Percentiles rank a stretch among this genome's conserved stretches.
phyloP scores from a whole-genome alignment of 2,329 filamentous ascomycete species.

The Talaromyces sp. region DNA sequence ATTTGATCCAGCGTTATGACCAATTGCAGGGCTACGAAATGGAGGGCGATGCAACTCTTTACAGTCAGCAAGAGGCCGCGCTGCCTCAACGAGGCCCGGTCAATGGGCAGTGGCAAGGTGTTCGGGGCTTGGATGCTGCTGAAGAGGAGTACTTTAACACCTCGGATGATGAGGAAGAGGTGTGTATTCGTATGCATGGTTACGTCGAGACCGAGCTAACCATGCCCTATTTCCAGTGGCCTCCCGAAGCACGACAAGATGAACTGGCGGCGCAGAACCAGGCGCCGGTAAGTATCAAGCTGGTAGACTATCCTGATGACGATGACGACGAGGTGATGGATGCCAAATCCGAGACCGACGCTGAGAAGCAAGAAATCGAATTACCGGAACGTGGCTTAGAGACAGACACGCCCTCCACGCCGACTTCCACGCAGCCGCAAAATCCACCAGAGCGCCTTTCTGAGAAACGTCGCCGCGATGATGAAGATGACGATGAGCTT shows the following conservation, averaged over 20 bases:
- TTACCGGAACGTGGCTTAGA: conserved; percentile 16
- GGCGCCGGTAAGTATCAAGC: conserved; percentile 56
- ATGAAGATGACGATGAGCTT: conserved; percentile 91
- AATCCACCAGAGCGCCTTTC: conserved; percentile 69
- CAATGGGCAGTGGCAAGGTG: conserved; percentile 60
- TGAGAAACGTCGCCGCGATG: conserved; percentile 77
- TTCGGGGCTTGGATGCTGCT: conserved; percentile 77
- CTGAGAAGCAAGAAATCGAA: conserved; percentile 17
- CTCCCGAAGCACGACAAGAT: conserved; percentile 32
- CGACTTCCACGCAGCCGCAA: conserved; percentile 17
- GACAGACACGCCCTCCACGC: conserved; percentile 22
- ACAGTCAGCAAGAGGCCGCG: conserved; percentile 64
- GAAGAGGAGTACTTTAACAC: conserved; percentile 94
- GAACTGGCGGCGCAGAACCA: conserved; percentile 33
- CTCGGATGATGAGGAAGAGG: conserved; percentile 77
- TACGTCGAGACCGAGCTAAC: background rate
- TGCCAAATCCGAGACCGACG: conserved; percentile 34
- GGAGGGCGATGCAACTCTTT: conserved; percentile 60
- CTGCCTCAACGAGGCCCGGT: conserved; percentile 39
- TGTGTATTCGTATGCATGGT: conserved; percentile 15
- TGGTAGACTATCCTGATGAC: conserved; percentile 91
- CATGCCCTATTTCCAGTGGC: conserved; percentile 20
- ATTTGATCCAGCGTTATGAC: conserved; percentile 71
- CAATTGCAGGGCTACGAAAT: conserved; percentile 64
- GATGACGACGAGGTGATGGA: conserved; percentile 66